Evolutionary conservation across 2,329 filamentous ascomycete species (phyloP), one percentile per base, ranked within the genome.

Genomic region (Drechslerella dactyloides): DNA sequence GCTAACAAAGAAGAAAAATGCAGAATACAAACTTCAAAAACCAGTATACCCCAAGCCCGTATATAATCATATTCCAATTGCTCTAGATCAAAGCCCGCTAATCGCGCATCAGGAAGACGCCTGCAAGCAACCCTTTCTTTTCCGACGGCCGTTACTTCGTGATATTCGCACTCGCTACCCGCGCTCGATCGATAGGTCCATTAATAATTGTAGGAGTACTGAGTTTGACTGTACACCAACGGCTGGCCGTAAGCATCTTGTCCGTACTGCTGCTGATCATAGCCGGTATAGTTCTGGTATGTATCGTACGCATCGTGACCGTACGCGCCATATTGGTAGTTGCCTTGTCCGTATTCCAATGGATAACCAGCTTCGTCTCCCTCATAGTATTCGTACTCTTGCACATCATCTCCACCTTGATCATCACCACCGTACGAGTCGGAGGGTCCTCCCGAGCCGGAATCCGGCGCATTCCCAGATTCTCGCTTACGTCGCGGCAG

Each of bases 181-280:
- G 37, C 21, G 6, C 21, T 48, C 15, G 5, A 15, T 10, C 4
- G 17, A 21, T 19, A 6, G 6, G 4, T 19, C 19, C 19, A 17
- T 17, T 48, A 48, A 17, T 48, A 23, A 17, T 48, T 48, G 44
- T 48, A 48, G 44, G 7, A 10, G 19, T 48, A 48, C 17, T 21
- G 44, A 2, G 15, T 5, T 21, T 48, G 44, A 17, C 21, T 48
- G 44, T 48, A 48, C 15, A 8, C 19, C 11, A 48, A 6, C 3
- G 44, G 19, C 11, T 48, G 44, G n/a, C 19, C 44, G 11, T 48
- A 48, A 1, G 8, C 44, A 19, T 23, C 44, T 23, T 19, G 17
- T 4, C 54, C 54, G 24, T 63, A 58, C 10, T 58, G 52, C 4
- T 56, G 53, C 48, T 69, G 65, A 42, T 27, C 27, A 15, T 69